Base-by-base conservation (phyloP, 106 monocot genomes). In the Dioscorea zingiberensis region DNA sequence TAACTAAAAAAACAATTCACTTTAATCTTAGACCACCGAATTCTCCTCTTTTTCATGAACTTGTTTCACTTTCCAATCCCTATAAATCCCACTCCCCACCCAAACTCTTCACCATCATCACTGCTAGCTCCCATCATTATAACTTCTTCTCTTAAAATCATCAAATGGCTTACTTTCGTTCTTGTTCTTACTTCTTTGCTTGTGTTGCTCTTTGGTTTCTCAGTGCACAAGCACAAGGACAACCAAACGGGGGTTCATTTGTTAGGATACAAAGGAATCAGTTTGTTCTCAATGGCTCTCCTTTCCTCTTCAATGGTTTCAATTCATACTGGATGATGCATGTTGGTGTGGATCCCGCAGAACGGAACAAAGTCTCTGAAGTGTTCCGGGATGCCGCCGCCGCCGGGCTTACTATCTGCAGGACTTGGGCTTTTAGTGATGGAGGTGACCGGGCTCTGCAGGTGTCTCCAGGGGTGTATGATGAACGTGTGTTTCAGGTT, bases 291-390 rank as follows among this genome's bases (percentile, higher is more conserved):
- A 63, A 70, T 25, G 77, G 73, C 18, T 24, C 65, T 13, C 73
- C 77, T 19, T 82, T 82, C 65, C 70, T 74, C 55, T 85, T 81
- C 68, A 85, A 78, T 60, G 85, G 85, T 17, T 85, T 81, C 74
- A 85, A 85, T 64, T 71, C 81, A 1, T 81, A 85, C 44, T 85
- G 85, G 85, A 71, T 85, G 85, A 74, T 85, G 85, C 51, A 47
- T 21, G 64, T 63, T 3, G 74, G 76, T 3, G 53, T 68, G 11
- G 60, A 74, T 1, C 70, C 81, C 18, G 15, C 48, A 7, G 63
- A 71, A 9, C 25, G 85, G 47, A 25, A 18, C 46, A 81, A 78
- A 67, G 80, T 85, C n/a, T 44, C 66, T 21, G 51, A 70, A 18
- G 80, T 74, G 22, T 68, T 85, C 44, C 48, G 60, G 6, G 48